Evolutionary conservation across 106 monocot species (phyloP), one percentile per base, ranked within the genome.

Genomic region (Chionographis japonica): DNA sequence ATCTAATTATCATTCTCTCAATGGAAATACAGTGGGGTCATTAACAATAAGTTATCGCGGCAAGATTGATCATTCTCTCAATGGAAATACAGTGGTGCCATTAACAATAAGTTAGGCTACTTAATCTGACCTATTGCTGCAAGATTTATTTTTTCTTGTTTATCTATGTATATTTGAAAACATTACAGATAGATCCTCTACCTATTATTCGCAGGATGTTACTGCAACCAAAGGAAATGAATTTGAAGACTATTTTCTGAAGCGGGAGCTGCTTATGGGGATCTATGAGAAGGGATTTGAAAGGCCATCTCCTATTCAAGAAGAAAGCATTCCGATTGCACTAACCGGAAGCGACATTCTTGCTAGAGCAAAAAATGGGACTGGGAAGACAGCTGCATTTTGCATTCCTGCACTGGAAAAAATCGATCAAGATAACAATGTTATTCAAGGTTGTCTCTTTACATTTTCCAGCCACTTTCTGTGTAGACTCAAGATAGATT

Each of bases 151-250:
- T 1, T 46, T 6, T 10, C 46, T 46, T 5, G 46, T 46, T 46
- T 5, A 46, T 46, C 9, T 5, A 46, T 46, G 9, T 46, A 5
- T 10, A 6, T 46, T 46, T 5, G 9, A 10, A 46, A 46, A 6
- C 46, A 6, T 4, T 38, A 36, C 0, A 20, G 37, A 60, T 12
- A 10, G 10, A 37, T 10, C 12, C 12, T 13, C 3, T 61, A 19
- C 6, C 40, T 60, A 43, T 67, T 60, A 49, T 67, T 72, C 77
- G 11, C 72, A 95, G 94, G 94, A 95, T 79, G 94, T 95, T 16
- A 95, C 94, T 73, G 91, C 94, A 70, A 95, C 94, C 40, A 95
- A 95, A 68, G 94, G 94, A 63, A 95, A 95, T 79, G 94, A 95
- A 73, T 95, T 95, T 79, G 94, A 95, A 75, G 94, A 95, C 60